Base-by-base conservation (phyloP, 257 asterid species). In the Galeopsis tetrahit region DNA sequence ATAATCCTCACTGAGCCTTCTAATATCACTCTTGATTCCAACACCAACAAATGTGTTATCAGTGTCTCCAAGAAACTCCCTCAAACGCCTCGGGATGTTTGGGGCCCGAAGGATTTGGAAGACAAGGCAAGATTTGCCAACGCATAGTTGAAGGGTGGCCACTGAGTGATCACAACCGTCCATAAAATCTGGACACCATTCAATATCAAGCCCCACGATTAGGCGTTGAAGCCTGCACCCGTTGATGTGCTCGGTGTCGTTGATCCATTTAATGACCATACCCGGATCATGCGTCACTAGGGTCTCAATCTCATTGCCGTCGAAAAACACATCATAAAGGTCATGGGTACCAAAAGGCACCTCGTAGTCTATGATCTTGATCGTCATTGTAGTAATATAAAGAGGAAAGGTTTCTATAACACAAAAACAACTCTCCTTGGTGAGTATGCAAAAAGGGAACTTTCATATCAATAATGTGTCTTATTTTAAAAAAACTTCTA, bases 1-100 rank as follows among this genome's bases (percentile, higher is more conserved):
- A 6, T 68, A 70, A 2, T 81, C 76, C 2, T 48, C 31, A 39
- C 35, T 1, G 0, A 81, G 70, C 74, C 43, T 82, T 2, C 52
- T 2, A 9, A 63, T 36, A 21, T 78, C 85, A 14, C 34, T 0
- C 4, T 11, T 4, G 28, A 82, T 68, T 28, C 85, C 85, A 1
- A 70, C 76, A 0, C 85, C 83, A 1, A 81, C 83, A 21, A 82
- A 82, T 10, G 56, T 75, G 63, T 68, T 68, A 10, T 36, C 59
- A 0, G 43, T 65, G 40, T 81, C 28, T 28, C 6, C 49, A 17
- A 78, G 82, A 71, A 81, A 81, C 6, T 48, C 46, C 0, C 53
- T n/a, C 33, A 81, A 67, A 0, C 3, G 5, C 33, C 38, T 4
- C 2, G 83, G 86, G 0, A 78, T 71, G 14, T 0, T 9, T 6